Evolutionary conservation across 2,329 filamentous ascomycete genomes (phyloP).

Genomic region (Paraconiothyrium brasiliense): DNA sequence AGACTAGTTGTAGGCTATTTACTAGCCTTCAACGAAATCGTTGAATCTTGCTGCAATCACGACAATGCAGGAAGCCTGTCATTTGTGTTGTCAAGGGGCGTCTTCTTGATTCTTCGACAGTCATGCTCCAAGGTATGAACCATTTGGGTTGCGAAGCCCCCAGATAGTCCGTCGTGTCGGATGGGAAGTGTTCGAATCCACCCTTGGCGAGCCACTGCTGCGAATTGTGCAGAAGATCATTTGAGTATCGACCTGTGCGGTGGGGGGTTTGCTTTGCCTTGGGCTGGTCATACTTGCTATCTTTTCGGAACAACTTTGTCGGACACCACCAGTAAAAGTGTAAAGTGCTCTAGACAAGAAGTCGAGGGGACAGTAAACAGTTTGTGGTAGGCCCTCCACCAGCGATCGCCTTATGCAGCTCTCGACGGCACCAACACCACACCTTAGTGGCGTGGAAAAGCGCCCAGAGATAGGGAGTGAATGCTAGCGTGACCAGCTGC

Average conservation of each 20-base stretch:
- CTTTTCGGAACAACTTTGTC: neutral
- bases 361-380: neutral
- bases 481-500: slow-evolving; percentile 8
- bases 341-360: neutral
- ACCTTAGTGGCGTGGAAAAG: too few relatives aligned
- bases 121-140: neutral
- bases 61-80: neutral
- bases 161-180: neutral
- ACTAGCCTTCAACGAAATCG: neutral
- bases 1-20: neutral
- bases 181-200: neutral
- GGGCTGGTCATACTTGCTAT: neutral
- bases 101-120: neutral
- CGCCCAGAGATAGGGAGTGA: neutral
- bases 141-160: neutral
- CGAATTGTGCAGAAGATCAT: neutral
- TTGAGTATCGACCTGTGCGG: neutral
- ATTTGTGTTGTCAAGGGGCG: neutral
- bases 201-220: neutral
- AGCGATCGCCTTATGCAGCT: neutral
- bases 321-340: neutral
- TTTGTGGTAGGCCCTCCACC: neutral
- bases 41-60: neutral
- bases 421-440: neutral
- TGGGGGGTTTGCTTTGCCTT: neutral